Conservation (phyloP, 768 basidiomycete species). For the Rubroboletus satanas region DNA sequence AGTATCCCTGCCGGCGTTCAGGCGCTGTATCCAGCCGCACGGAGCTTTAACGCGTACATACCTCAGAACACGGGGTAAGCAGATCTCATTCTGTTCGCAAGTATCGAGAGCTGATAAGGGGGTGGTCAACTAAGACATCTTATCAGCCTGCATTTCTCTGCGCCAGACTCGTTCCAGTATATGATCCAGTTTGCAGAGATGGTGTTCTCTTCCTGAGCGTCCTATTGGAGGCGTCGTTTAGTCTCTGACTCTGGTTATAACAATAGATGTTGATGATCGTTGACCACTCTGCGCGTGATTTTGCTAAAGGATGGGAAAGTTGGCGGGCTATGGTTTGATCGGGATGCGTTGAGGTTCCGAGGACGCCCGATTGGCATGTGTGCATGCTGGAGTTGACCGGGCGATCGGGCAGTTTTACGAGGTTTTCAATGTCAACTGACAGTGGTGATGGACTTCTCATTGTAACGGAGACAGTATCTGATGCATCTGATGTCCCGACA, state of each 20-base stretch:
- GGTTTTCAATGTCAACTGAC: too few relatives aligned
- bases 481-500: too few relatives aligned
- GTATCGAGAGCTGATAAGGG: neutral
- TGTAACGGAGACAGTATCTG: too few relatives aligned
- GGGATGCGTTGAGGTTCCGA: too few relatives aligned
- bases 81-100: neutral
- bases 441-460: too few relatives aligned
- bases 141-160: neutral
- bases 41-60: neutral
- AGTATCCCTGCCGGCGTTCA: neutral
- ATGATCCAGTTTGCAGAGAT: neutral
- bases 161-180: neutral
- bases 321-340: too few relatives aligned
- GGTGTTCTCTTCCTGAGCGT: neutral
- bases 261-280: too few relatives aligned
- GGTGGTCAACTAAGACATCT: neutral
- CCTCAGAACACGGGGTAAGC: neutral
- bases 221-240: neutral
- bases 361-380: too few relatives aligned
- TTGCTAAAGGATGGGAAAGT: too few relatives aligned
- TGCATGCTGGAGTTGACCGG: too few relatives aligned
- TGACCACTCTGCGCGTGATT: too few relatives aligned
- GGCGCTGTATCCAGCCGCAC: neutral
- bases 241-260: neutral
- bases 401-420: too few relatives aligned